Percentiles rank a stretch among this genome's conserved stretches.
These are phyloP conservation scores for Luzula sylvatica DNA, from an alignment of 176 grass and related monocot species.

Conservation along the genomic window DNA sequence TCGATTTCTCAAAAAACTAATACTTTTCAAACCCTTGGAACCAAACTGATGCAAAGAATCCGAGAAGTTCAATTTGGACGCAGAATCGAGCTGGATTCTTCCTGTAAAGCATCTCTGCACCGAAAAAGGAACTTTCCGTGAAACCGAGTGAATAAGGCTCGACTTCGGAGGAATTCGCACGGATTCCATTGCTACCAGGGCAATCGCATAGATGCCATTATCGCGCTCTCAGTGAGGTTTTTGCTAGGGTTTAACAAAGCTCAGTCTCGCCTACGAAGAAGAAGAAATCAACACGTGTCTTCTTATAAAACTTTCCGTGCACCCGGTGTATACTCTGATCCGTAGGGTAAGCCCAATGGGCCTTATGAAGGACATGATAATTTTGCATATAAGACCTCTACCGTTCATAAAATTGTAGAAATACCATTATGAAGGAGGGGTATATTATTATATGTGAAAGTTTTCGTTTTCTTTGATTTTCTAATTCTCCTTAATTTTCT, in stretches of 20 bases:
- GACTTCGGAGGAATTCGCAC: background rate
- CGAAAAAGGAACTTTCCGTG: background rate
- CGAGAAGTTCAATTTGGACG: background rate
- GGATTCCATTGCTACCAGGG: conserved; percentile 1
- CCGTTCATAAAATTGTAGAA: no score
- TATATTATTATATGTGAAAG: no score
- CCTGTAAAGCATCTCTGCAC: background rate
- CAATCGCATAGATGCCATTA: conserved; percentile 18
- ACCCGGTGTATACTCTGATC: no score
- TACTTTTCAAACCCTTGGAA: background rate
- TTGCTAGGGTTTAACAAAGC: conserved; percentile 4
- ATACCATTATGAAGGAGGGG: no score
- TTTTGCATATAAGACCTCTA: no score
- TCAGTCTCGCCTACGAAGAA: no score
- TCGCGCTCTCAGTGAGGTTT: background rate
- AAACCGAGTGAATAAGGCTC: background rate
- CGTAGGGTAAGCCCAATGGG: no score
- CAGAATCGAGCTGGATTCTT: background rate
- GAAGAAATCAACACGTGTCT: no score
- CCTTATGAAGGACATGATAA: no score
- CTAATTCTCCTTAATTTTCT: no score
- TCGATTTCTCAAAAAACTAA: background rate
- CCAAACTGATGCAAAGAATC: background rate
- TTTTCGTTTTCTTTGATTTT: no score
- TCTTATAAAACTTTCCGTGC: no score